Conservation (phyloP, 768 basidiomycete genomes). For the Suillus plorans region DNA sequence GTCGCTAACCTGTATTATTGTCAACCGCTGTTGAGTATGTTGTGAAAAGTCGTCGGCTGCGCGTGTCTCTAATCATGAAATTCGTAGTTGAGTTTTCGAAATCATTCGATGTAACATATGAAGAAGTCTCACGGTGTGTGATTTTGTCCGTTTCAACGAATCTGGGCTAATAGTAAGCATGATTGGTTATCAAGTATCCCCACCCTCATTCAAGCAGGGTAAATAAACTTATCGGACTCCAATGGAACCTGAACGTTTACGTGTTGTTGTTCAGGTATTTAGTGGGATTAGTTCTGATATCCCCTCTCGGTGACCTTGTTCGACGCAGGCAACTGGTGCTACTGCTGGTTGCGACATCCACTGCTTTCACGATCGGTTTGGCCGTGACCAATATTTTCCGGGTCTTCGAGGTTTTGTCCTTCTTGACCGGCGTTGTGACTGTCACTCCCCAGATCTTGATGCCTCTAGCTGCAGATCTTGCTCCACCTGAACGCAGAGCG, state of each 20-base stretch:
- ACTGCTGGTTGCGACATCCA: conserved; percentile 50
- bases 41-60: neutral
- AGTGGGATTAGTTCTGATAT: conserved; percentile 67
- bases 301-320: conserved; percentile 82
- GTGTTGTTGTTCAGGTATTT: conserved; percentile 52
- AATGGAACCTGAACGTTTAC: neutral
- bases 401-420: conserved; percentile 67
- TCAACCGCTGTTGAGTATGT: conserved; percentile 73
- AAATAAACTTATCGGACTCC: conserved; percentile 11
- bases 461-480: conserved; percentile 78
- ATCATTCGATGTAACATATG: conserved; percentile 39
- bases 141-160: neutral
- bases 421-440: conserved; percentile 67
- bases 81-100: conserved; percentile 34
- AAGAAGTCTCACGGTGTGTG: conserved; percentile 32
- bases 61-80: neutral
- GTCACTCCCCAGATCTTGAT: conserved; percentile 78
- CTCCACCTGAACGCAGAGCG: conserved; percentile 69
- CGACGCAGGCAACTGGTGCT: conserved; percentile 73
- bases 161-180: conserved; percentile 10
- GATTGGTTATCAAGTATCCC: conserved; percentile 46
- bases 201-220: conserved; percentile 70
- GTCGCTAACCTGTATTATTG: conserved; percentile 84
- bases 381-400: conserved; percentile 57
- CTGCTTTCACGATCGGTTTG: conserved; percentile 67